A percentile compares a stretch with the other conserved stretches of the same genome.
These are phyloP conservation scores for Patellaria atrata DNA, from an alignment of 495 filamentous ascomycete genomes.

Conservation along the genomic window DNA sequence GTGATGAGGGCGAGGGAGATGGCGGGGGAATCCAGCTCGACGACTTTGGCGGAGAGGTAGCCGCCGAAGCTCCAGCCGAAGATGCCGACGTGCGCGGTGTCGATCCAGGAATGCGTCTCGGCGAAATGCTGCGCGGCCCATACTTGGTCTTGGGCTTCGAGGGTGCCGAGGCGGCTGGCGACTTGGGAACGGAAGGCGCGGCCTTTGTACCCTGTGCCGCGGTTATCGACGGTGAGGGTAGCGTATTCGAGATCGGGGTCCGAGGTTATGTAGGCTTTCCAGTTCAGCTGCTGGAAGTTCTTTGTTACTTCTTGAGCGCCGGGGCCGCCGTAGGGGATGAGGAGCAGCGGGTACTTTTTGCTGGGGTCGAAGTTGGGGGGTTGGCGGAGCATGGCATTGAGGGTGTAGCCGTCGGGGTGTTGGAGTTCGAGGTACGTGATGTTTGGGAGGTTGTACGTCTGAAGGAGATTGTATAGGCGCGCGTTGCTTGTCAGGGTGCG, in stretches of 20 bases:
- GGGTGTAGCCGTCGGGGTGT: constrained; percentile 10
- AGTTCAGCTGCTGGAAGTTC: constrained; percentile 30
- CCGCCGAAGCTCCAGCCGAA: constrained; percentile 48
- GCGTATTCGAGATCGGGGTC: constrained; percentile 45
- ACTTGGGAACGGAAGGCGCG: constrained; percentile 36
- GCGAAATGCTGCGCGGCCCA: constrained; percentile 37
- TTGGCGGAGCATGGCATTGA: constrained; percentile 15
- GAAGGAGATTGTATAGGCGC: constrained; percentile 30
- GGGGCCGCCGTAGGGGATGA: constrained; percentile 43
- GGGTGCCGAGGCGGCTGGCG: constrained; percentile 34
- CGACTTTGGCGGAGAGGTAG: constrained; percentile 40
- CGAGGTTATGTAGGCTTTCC: constrained; percentile 39
- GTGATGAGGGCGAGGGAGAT: constrained; percentile 40
- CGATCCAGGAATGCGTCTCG: constrained; percentile 31
- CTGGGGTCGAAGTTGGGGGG: constrained; percentile 13
- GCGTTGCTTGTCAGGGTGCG: constrained; percentile 37
- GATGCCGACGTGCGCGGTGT: constrained; percentile 37
- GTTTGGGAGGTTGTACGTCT: constrained; percentile 37
- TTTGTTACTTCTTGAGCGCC: constrained; percentile 37
- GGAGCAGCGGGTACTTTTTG: constrained; percentile 43
- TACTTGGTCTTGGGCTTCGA: constrained; percentile 43
- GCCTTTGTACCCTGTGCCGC: constrained; percentile 41
- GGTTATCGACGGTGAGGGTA: constrained; percentile 40
- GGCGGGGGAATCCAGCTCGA: constrained; percentile 36
- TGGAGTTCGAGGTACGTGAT: constrained; percentile 14